phyloP scores from a whole-genome alignment of 2,329 filamentous ascomycete species.

The Calonectria honghensis region DNA sequence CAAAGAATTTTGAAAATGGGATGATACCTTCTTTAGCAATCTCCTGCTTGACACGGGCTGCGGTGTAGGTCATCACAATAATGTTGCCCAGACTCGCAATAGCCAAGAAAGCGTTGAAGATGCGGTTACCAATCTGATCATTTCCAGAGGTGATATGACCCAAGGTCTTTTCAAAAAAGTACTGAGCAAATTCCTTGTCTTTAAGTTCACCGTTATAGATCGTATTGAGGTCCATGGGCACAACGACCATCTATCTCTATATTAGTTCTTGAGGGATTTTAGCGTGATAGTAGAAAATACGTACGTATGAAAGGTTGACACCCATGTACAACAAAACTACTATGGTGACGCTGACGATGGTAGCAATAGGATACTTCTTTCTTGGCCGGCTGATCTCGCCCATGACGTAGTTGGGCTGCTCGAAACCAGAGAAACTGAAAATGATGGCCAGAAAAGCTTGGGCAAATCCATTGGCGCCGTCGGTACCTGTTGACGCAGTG shows the following conservation, averaged over 20 bases:
- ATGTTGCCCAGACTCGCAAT: constrained; percentile 74
- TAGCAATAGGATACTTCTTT: constrained; percentile 59
- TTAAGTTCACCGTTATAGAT: constrained; percentile 28
- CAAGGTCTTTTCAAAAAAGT: constrained; percentile 60
- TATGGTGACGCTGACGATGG: constrained; percentile 55
- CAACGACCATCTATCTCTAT: constrained; percentile 62
- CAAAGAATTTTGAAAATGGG: constrained; percentile 70
- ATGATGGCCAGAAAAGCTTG: constrained; percentile 67
- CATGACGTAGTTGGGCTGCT: constrained; percentile 63
- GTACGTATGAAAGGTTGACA: constrained; percentile 62
- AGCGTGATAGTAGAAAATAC: constrained; percentile 14
- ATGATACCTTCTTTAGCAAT: constrained; percentile 76
- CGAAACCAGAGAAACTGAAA: constrained; percentile 61
- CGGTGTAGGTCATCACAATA: constrained; percentile 74
- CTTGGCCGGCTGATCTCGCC: constrained; percentile 58
- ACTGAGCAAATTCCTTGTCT: constrained; percentile 53
- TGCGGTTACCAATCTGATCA: constrained; percentile 55
- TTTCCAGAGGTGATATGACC: constrained; percentile 56
- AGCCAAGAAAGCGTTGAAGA: constrained; percentile 70
- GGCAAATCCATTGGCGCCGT: constrained; percentile 59
- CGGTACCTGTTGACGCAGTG: constrained; percentile 50
- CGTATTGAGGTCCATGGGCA: constrained; percentile 52
- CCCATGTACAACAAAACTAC: constrained; percentile 60
- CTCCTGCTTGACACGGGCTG: constrained; percentile 75
- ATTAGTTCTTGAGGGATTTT: not conserved